Evolutionary conservation across 352 stramenopile genomes (phyloP).

Genomic region (Phytophthora syringae): DNA sequence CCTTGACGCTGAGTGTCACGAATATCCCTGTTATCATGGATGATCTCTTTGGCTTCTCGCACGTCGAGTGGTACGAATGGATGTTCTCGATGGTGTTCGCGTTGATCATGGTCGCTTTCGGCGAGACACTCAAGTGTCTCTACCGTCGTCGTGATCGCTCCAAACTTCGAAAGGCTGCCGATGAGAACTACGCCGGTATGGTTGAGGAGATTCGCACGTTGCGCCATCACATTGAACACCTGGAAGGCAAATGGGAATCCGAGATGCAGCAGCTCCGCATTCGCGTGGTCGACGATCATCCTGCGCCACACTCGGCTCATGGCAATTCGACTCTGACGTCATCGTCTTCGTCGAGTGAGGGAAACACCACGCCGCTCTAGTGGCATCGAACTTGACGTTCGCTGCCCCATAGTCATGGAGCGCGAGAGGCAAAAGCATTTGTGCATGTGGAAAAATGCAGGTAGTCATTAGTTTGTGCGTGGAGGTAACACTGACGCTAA

Average conservation of each 20-base stretch:
- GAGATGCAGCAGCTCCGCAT: conserved; percentile 53
- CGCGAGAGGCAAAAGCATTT: conserved; percentile 22
- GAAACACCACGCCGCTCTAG: conserved; percentile 33
- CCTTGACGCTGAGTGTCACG: conserved; percentile 68
- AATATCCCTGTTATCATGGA: conserved; percentile 74
- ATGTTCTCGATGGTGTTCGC: conserved; percentile 74
- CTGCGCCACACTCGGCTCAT: conserved; percentile 23
- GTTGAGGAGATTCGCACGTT: conserved; percentile 69
- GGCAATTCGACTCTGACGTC: conserved; percentile 64
- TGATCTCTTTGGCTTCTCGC: conserved; percentile 71
- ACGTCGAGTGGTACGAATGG: conserved; percentile 81
- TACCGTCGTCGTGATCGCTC: conserved; percentile 69
- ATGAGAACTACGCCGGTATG: conserved; percentile 51
- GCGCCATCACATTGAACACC: conserved; percentile 59
- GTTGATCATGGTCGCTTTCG: conserved; percentile 71
- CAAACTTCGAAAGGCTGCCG: conserved; percentile 41
- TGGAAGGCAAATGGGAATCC: conserved; percentile 65
- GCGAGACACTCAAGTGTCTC: conserved; percentile 70
- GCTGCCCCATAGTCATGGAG: neutral
- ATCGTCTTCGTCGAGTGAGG: conserved; percentile 46
- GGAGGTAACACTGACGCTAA: conserved; percentile 16
- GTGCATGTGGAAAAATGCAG: conserved; percentile 31
- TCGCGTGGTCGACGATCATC: conserved; percentile 19
- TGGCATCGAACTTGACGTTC: neutral
- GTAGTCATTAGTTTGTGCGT: conserved; percentile 11